phyloP scores from a whole-genome alignment of 2,329 filamentous ascomycete species.

The Teratosphaeria epicoccoides region DNA sequence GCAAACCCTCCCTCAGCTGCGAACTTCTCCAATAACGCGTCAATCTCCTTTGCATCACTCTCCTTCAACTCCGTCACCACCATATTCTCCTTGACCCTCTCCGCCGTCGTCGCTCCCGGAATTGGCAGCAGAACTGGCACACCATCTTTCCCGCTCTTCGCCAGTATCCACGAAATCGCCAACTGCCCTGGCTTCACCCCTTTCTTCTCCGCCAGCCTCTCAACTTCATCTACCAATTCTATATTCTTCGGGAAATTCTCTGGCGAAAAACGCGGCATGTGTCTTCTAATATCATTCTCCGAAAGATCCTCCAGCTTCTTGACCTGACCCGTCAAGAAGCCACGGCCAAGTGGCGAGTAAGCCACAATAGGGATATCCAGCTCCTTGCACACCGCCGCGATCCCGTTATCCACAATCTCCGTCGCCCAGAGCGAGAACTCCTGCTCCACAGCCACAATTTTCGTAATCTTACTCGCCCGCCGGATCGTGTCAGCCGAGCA shows the following conservation, averaged over 20 bases:
- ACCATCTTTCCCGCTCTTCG: constrained; percentile 32
- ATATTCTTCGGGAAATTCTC: constrained; percentile 56
- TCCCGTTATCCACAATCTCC: constrained; percentile 47
- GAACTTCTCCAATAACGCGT: constrained; percentile 39
- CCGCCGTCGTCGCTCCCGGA: constrained; percentile 30
- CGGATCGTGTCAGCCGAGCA: constrained; percentile 37
- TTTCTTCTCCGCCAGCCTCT: constrained; percentile 50
- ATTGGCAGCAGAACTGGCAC: constrained; percentile 37
- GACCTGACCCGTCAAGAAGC: constrained; percentile 46
- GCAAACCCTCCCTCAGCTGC: constrained; percentile 31
- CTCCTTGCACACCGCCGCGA: constrained; percentile 48
- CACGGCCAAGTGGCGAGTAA: constrained; percentile 60
- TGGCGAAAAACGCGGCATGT: constrained; percentile 49
- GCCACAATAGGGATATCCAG: constrained; percentile 58
- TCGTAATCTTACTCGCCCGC: constrained; percentile 42
- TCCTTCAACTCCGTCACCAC: constrained; percentile 32
- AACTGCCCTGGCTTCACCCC: constrained; percentile 38
- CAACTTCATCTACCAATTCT: constrained; percentile 47
- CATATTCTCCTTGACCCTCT: constrained; percentile 32
- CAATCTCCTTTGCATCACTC: constrained; percentile 42
- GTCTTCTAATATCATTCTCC: constrained; percentile 37
- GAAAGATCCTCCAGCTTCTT: constrained; percentile 45
- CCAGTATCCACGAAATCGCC: constrained; percentile 40
- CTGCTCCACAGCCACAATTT: constrained; percentile 49
- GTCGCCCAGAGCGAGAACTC: constrained; percentile 50